Evolutionary conservation across 805 yeast species (phyloP).

Genomic region (Starmera caribaea): DNA sequence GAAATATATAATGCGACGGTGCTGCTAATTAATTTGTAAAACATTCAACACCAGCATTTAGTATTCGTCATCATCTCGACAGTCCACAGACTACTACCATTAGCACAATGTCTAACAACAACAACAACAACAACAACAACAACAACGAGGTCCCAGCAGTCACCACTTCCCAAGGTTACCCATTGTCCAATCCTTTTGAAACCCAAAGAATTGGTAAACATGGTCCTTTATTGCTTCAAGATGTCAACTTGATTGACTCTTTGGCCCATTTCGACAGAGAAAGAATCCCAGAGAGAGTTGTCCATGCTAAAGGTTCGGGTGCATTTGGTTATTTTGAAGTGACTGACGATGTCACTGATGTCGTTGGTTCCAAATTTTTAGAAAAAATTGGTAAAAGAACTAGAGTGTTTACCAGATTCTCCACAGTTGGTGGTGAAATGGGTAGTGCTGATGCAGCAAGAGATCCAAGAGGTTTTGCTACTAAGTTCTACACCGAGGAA

Average conservation of each 20-base stretch:
- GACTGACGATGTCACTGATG: conserved; percentile 73
- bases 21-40: no score
- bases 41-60: no score
- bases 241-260: conserved; percentile 70
- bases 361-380: conserved; percentile 63
- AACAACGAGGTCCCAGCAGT: conserved; percentile 33
- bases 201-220: conserved; percentile 66
- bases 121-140: conserved; percentile 1
- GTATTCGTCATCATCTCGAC: no score
- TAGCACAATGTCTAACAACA: conserved; percentile 5
- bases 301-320: conserved; percentile 91
- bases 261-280: conserved; percentile 85
- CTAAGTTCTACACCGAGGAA: conserved; percentile 74
- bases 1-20: no score
- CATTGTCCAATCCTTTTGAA: conserved; percentile 68
- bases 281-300: conserved; percentile 87
- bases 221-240: conserved; percentile 78
- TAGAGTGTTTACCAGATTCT: conserved; percentile 61
- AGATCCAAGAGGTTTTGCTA: conserved; percentile 82
- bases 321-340: conserved; percentile 83
- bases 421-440: conserved; percentile 80
- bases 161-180: conserved; percentile 69
- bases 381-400: conserved; percentile 74
- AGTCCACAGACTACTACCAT: background rate
- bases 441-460: conserved; percentile 80